These are phyloP conservation scores for Talaromyces sp. DNA, from an alignment of 2,329 filamentous ascomycete species.

Conservation along the genomic window DNA sequence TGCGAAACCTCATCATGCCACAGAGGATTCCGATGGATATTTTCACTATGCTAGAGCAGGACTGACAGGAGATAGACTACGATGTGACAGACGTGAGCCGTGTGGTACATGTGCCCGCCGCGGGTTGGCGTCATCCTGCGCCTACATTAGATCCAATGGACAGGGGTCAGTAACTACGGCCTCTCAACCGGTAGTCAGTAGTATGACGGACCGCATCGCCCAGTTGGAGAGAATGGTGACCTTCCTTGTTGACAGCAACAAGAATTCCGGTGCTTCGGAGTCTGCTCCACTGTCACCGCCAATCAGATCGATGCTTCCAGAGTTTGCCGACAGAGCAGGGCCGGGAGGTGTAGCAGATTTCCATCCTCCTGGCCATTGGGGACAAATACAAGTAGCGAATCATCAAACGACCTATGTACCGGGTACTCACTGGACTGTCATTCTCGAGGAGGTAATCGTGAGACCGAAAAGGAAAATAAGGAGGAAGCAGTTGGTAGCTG, in stretches of 20 bases:
- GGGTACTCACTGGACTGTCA: conserved; percentile 3
- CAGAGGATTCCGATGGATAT: not conserved
- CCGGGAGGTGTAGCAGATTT: not conserved
- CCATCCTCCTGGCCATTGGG: not conserved
- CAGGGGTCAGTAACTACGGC: not conserved
- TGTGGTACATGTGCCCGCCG: conserved; percentile 8
- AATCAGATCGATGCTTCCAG: not conserved
- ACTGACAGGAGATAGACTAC: not conserved
- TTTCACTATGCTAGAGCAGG: too few species aligned
- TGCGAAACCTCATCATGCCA: not conserved
- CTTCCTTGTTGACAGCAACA: not conserved
- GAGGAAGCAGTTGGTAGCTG: not conserved
- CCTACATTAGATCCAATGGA: conserved; percentile 2
- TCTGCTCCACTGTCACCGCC: not conserved
- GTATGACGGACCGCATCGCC: conserved; percentile 6
- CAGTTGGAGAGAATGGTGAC: conserved; percentile 8
- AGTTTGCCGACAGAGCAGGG: not conserved
- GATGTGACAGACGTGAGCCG: conserved; percentile 11
- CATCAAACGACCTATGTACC: not conserved
- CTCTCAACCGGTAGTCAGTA: conserved; percentile 2
- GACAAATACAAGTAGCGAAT: not conserved
- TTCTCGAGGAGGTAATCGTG: conserved; percentile 2
- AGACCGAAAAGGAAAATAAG: not conserved
- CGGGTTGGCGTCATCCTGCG: conserved; percentile 8
- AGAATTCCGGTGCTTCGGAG: not conserved